Evolutionary conservation across 2,329 filamentous ascomycete genomes (phyloP).

Genomic region (Phialocephala sp.): DNA sequence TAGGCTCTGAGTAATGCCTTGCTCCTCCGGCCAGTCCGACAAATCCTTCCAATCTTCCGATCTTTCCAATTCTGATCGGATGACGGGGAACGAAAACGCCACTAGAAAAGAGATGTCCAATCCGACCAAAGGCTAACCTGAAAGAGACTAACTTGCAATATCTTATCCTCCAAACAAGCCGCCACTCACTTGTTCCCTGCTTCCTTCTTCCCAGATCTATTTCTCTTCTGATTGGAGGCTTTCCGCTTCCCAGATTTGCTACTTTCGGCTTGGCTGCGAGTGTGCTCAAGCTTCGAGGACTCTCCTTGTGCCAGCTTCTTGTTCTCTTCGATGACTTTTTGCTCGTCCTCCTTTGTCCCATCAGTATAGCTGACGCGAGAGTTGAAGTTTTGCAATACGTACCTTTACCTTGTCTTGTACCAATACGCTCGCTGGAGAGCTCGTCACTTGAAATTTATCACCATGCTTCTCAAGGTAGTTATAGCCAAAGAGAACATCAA

Average conservation of each 20-base stretch:
- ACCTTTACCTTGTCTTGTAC: background rate
- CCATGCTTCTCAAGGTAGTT: background rate
- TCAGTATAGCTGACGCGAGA: background rate
- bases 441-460: background rate
- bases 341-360: background rate
- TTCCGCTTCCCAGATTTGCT: background rate
- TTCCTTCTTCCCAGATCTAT: background rate
- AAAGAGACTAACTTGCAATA: no score
- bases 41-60: no score
- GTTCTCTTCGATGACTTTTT: background rate
- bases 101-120: no score
- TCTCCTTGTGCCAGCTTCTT: background rate
- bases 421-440: background rate
- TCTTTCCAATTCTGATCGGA: no score
- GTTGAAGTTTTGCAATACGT: background rate
- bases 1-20: no score
- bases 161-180: no score
- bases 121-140: no score
- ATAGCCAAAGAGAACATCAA: background rate
- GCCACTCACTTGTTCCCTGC: background rate
- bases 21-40: no score
- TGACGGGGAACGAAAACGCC: no score
- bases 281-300: background rate
- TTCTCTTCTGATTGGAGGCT: background rate
- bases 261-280: background rate